Base-by-base conservation (phyloP, 768 basidiomycete genomes). In the Obba rivulosa region DNA sequence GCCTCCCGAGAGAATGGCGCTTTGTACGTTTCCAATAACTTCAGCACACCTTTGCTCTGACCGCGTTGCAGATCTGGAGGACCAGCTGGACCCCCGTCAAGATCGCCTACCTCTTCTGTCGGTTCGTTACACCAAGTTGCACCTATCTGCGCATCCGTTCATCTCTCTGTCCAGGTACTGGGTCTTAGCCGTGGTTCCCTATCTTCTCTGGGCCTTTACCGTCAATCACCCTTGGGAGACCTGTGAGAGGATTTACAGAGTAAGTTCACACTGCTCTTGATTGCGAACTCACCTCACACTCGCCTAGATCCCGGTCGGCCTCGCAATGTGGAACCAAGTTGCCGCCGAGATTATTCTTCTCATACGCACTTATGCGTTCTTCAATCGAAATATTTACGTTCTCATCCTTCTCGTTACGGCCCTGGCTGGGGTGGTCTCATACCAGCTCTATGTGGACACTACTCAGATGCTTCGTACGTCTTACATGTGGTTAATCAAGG, bases 311-410 rank as follows among this genome's bases (percentile, higher is more conserved):
- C 87, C 87, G 4, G 87, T 89, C 48, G 81, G 82, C 5, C 74
- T 90, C 42, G 86, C 86, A 16, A 84, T 88, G 80, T 89, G 86
- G 86, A 90, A 90, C 58, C 87, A 89, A 76, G 85, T 87, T 46
- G 82, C 84, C 39, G 85, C 86, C 41, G 85, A 89, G 70, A 84
- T 81, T 53, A 85, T 90, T 45, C 77, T 90, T 43, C 76, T 90
- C 55, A 90, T 90, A 51, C 80, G 87, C 52, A 90, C 87, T 37
- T 90, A 88, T 58, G 87, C 87, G 3, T 90, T 90, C 68, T 89
- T 89, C 73, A 87, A 87, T 58, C 78, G 85, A 53, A 90, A 88
- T 57, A 62, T 73, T 46, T 84, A 80, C 60, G 66, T 89, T 44
- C 73, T 89, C 36, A 70, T 72, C 55, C 76, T 77, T 50, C 78